Conservation (phyloP, 2,329 filamentous ascomycete genomes). For the Sclerotinia sclerotiorum region DNA sequence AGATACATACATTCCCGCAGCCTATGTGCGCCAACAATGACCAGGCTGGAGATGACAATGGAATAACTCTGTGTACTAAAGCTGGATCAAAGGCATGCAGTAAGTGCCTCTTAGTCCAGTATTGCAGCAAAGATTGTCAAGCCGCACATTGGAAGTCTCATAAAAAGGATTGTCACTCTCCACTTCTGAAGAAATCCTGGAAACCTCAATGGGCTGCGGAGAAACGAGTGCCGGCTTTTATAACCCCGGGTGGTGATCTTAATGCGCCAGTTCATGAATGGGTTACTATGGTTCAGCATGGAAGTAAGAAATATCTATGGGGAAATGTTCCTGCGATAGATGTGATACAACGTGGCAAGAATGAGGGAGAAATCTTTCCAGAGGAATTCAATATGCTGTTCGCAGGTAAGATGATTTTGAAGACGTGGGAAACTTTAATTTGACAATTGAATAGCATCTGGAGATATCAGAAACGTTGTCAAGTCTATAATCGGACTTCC, state of each 20-base stretch:
- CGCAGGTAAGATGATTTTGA: neutral
- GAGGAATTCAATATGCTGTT: slow-evolving; percentile 13
- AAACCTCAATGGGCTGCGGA: slow-evolving; percentile 9
- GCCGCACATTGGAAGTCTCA: slow-evolving; percentile 7
- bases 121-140: slow-evolving; percentile 41
- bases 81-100: neutral
- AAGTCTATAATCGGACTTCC: slow-evolving; percentile 31
- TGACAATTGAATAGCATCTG: slow-evolving; percentile 38
- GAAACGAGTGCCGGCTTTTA: slow-evolving; percentile 33
- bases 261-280: neutral
- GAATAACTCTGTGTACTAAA: neutral
- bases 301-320: slow-evolving; percentile 19
- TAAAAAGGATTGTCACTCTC: slow-evolving; percentile 20
- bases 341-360: neutral
- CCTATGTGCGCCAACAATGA: slow-evolving; percentile 8
- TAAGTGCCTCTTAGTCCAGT: slow-evolving; percentile 21
- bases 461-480: slow-evolving; percentile 47
- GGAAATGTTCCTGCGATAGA: slow-evolving; percentile 21
- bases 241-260: neutral
- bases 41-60: neutral
- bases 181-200: slow-evolving; percentile 15
- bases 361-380: slow-evolving; percentile 5
- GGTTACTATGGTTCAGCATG: neutral
- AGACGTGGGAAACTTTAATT: neutral
- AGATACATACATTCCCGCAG: neutral